phyloP scores from a whole-genome alignment of 2,329 filamentous ascomycete species.

The Claviceps sp. region DNA sequence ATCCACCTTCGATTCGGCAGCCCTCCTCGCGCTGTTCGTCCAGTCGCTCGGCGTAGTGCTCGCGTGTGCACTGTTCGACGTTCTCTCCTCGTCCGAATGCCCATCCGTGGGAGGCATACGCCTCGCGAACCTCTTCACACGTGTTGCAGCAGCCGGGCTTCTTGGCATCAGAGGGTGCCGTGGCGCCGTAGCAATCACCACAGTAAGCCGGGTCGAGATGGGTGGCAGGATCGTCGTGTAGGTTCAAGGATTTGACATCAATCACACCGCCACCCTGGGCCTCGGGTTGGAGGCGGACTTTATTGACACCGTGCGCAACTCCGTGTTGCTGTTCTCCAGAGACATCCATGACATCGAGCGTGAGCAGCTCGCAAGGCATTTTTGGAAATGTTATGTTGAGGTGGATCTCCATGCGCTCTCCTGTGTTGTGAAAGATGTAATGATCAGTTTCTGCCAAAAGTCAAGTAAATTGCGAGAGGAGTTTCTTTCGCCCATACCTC shows the following conservation, averaged over 20 bases:
- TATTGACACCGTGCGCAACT: slow-evolving; percentile 82
- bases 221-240: slow-evolving; percentile 51
- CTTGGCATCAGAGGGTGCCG: slow-evolving; percentile 51
- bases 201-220: slow-evolving; percentile 91
- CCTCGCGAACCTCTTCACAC: slow-evolving; percentile 91
- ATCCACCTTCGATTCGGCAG: slow-evolving; percentile 80
- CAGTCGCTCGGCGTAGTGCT: slow-evolving; percentile 83
- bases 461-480: no score
- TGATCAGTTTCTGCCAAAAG: slow-evolving; percentile 6
- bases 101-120: slow-evolving; percentile 83
- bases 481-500: slow-evolving; percentile 44
- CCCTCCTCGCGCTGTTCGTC: slow-evolving; percentile 83
- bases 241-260: slow-evolving; percentile 52
- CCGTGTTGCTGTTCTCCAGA: slow-evolving; percentile 94
- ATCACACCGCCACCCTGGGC: slow-evolving; percentile 65
- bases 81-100: slow-evolving; percentile 85
- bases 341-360: slow-evolving; percentile 97
- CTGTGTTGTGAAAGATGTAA: slow-evolving; percentile 25
- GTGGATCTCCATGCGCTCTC: slow-evolving; percentile 98
- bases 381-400: slow-evolving; percentile 93
- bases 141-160: slow-evolving; percentile 95
- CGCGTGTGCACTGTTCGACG: slow-evolving; percentile 88
- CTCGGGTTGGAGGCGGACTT: slow-evolving; percentile 65
- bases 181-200: slow-evolving; percentile 82
- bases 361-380: slow-evolving; percentile 87